These are phyloP conservation scores for Talaromyces piceae DNA, from an alignment of 2,329 filamentous ascomycete species.

Conservation along the genomic window DNA sequence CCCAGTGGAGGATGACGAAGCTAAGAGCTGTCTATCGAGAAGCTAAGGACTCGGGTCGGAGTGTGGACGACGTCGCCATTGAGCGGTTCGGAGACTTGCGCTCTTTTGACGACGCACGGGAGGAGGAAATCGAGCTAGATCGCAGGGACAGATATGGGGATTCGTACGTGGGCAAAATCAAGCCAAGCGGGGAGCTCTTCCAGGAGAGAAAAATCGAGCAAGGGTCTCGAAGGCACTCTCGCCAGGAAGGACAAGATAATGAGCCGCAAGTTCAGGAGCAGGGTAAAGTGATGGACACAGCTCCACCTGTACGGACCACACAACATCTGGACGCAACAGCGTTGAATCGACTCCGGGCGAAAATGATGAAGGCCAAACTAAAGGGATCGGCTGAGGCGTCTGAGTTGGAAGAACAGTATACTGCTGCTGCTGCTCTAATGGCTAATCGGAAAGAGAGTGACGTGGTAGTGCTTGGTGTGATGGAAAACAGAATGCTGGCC, in stretches of 20 bases:
- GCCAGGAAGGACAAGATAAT: constrained; percentile 25
- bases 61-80: constrained; percentile 72
- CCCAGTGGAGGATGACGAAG: constrained; percentile 94
- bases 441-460: constrained; percentile 52
- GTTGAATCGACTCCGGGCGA: constrained; percentile 82
- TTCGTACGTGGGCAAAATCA: constrained; percentile 76
- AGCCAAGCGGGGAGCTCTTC: constrained; percentile 80
- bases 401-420: constrained; percentile 76
- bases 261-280: constrained; percentile 41
- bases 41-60: constrained; percentile 64
- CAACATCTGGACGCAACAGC: constrained; percentile 64
- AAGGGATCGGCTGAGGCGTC: constrained; percentile 67
- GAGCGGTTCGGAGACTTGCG: constrained; percentile 74
- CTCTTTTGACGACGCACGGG: constrained; percentile 84
- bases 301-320: constrained; percentile 41
- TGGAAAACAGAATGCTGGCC: constrained; percentile 84
- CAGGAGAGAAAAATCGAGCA: constrained; percentile 63
- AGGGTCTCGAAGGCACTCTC: constrained; percentile 38
- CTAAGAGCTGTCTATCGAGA: constrained; percentile 76
- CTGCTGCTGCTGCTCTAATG: constrained; percentile 60
- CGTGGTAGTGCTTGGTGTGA: constrained; percentile 73
- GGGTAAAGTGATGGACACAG: constrained; percentile 52
- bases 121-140: constrained; percentile 88
- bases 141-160: constrained; percentile 73
- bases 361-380: constrained; percentile 93